These are phyloP conservation scores for Acanthamoeba rhysodes DNA, from an alignment of 208 protist species.

Conservation along the genomic window DNA sequence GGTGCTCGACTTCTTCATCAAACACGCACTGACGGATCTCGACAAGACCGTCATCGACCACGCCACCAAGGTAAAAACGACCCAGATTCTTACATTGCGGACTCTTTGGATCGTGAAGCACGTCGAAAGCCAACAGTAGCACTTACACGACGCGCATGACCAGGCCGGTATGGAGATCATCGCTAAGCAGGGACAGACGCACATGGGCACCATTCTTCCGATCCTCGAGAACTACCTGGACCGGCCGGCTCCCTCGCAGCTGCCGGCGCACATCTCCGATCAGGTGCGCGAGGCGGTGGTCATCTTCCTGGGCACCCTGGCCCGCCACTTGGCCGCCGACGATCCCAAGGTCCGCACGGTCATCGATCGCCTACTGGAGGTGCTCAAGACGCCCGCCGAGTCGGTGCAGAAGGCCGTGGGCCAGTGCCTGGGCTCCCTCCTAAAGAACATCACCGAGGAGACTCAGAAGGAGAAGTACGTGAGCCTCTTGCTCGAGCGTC, in stretches of 20 bases:
- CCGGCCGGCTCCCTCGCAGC: conserved; percentile 2
- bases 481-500: conserved; percentile 67
- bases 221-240: conserved; percentile 67
- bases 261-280: conserved; percentile 49
- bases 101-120: neutral
- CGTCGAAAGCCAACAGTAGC: neutral
- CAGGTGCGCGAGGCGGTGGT: conserved; percentile 84
- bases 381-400: conserved; percentile 91
- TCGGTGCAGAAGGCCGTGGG: conserved; percentile 89
- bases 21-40: neutral
- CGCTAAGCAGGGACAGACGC: conserved; percentile 42
- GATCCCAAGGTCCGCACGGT: conserved; percentile 85
- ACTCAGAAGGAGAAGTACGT: conserved; percentile 50
- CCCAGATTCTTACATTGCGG: no score
- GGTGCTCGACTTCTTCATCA: conserved; percentile 67
- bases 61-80: conserved; percentile 54
- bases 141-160: neutral
- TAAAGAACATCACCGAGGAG: conserved; percentile 76
- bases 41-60: conserved; percentile 50
- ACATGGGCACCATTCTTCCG: conserved; percentile 55
- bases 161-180: conserved; percentile 73
- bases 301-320: conserved; percentile 88
- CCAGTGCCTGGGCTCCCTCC: conserved; percentile 88
- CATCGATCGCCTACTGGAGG: conserved; percentile 84
- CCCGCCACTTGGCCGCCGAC: conserved; percentile 82